Base-by-base conservation (phyloP, 2,329 filamentous ascomycete genomes). In the Alternaria sp. region DNA sequence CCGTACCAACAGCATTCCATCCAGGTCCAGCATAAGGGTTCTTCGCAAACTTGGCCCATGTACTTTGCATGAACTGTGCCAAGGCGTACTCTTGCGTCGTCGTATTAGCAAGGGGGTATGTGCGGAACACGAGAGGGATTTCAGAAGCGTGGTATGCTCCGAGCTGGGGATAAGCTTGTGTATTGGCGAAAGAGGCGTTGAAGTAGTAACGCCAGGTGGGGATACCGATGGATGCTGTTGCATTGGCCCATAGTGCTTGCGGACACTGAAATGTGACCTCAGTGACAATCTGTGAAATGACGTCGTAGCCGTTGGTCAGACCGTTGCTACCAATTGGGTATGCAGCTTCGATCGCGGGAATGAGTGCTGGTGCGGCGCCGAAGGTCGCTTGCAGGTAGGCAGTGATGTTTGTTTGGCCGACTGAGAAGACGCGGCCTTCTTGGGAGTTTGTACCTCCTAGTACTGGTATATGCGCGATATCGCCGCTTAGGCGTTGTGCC, bases 31-130 rank as follows among this genome's bases (percentile, higher is more conserved):
- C 65, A 0, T 55, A 53, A 0, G 75, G 75, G 25, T 76, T 71
- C 60, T 72, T 76, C 8, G 75, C 75, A 33, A 77, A 77, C 8
- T 57, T 57, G 6, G 75, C 73, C 75, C 75, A 77, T 5, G 71
- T 64, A 4, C 64, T 53, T 6, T 65, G 69, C 69, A 77, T 72
- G 44, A 59, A 70, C 5, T 63, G 60, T 3, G 65, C 63, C 3
- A 75, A 62, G 11, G 64, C 67, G 26, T 64, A 60, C 43, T 77
- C 57, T 20, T 73, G 66, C 7, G 65, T 68, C 4, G 73, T 75
- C 1, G 66, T 60, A 20, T 70, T 71, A 6, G 26, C 44, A 0
- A 12, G 25, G 5, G 61, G 37, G 18, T 74, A 75, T 5, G 71
- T 75, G 25, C 70, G 58, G 45, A 76, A 76, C 2, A 75, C 70